These are phyloP conservation scores for Rhizoclosmatium sp. DNA, from an alignment of 192 early-diverging fungal genomes.

Conservation along the genomic window DNA sequence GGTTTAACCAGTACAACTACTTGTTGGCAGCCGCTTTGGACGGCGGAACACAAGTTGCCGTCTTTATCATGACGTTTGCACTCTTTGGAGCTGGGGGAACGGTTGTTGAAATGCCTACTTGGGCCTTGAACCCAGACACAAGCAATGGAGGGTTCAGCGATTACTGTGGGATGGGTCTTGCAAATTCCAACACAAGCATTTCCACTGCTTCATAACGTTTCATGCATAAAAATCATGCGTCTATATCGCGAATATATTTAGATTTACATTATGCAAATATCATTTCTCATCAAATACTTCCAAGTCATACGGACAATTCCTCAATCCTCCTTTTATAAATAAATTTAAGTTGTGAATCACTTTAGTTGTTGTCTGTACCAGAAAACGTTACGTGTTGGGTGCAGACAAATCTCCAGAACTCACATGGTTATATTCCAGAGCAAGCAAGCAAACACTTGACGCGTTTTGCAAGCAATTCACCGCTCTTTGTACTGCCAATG, in stretches of 20 bases:
- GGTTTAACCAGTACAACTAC: slow-evolving; percentile 71
- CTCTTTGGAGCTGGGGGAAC: slow-evolving; percentile 1
- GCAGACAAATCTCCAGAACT: background rate
- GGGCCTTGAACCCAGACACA: slow-evolving; percentile 31
- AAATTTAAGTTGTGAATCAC: background rate
- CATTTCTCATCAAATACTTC: background rate
- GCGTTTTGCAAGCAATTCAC: background rate
- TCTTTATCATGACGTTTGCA: slow-evolving; percentile 11
- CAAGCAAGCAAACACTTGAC: background rate
- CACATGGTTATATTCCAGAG: background rate
- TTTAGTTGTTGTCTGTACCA: background rate
- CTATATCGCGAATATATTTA: background rate
- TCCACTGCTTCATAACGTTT: background rate
- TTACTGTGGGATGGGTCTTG: background rate
- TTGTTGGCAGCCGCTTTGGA: slow-evolving; percentile 65
- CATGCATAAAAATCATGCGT: background rate
- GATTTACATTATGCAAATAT: background rate
- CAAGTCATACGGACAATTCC: background rate
- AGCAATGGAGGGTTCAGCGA: slow-evolving; percentile 4
- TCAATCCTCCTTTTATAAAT: background rate
- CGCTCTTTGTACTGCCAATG: too few species aligned
- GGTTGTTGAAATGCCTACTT: slow-evolving; percentile 2
- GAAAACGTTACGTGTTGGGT: background rate
- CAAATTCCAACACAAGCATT: background rate
- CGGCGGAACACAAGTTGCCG: slow-evolving; percentile 38